Percentiles rank a stretch among this genome's conserved stretches.
Conservation (phyloP, 495 filamentous ascomycete genomes). For the Penicillium psychrofluorescens region DNA sequence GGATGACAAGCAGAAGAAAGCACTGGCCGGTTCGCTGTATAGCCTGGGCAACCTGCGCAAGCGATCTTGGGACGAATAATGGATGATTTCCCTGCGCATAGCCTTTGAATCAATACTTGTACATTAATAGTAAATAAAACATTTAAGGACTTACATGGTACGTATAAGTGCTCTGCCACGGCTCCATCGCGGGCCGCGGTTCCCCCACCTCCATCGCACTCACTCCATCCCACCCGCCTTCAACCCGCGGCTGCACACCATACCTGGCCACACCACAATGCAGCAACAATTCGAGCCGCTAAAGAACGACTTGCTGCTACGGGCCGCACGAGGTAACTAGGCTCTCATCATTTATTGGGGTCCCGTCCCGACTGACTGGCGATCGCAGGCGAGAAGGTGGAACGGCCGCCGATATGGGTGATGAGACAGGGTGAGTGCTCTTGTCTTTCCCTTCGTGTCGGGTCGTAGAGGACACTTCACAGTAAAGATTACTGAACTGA, state of each 20-base stretch:
- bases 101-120: background rate
- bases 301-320: conserved; percentile 82
- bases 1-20: conserved; percentile 23
- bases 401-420: conserved; percentile 92
- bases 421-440: conserved; percentile 82
- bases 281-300: conserved; percentile 64
- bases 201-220: conserved; percentile 15
- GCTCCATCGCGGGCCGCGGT: conserved; percentile 4
- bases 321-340: conserved; percentile 73
- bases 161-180: too few relatives aligned
- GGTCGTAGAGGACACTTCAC: too few relatives aligned
- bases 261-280: conserved; percentile 35
- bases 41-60: conserved; percentile 68
- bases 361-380: conserved; percentile 3
- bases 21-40: conserved; percentile 54
- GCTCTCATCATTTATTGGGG: background rate
- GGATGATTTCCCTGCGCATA: too few relatives aligned
- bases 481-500: conserved; percentile 2
- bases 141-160: too few relatives aligned
- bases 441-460: background rate
- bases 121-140: background rate
- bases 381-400: conserved; percentile 72
- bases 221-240: conserved; percentile 15
- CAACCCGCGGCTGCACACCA: background rate
- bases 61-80: conserved; percentile 9